These are phyloP conservation scores for Bassia scoparia DNA, from an alignment of 148 eudicot species.

Conservation along the genomic window DNA sequence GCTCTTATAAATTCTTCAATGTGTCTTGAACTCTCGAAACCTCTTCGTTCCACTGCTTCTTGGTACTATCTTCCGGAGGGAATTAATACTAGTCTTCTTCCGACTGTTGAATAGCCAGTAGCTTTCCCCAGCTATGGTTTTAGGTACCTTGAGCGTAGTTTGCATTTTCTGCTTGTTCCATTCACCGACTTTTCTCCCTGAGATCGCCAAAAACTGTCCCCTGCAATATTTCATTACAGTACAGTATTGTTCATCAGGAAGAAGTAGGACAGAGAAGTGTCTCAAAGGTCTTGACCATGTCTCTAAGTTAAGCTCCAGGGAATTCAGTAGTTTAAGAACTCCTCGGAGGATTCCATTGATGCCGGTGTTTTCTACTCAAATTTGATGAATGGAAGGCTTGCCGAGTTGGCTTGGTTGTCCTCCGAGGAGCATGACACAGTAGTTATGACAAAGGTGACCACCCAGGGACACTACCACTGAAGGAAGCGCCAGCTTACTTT, in stretches of 20 bases:
- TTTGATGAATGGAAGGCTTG: slow-evolving; percentile 55
- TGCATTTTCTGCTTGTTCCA: slow-evolving; percentile 35
- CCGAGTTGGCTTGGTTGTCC: slow-evolving; percentile 40
- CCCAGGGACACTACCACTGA: slow-evolving; percentile 58
- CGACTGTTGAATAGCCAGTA: slow-evolving; percentile 43
- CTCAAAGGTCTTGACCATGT: slow-evolving; percentile 58
- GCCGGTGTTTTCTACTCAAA: slow-evolving; percentile 35
- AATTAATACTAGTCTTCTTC: slow-evolving; percentile 48
- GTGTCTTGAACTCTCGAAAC: slow-evolving; percentile 51
- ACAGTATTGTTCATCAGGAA: slow-evolving; percentile 81
- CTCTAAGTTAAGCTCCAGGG: slow-evolving; percentile 58
- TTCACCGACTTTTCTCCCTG: slow-evolving; percentile 56
- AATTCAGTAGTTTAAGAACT: slow-evolving; percentile 47
- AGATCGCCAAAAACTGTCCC: slow-evolving; percentile 56
- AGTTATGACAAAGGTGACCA: slow-evolving; percentile 63
- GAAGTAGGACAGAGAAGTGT: slow-evolving; percentile 42
- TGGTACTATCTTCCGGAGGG: slow-evolving; percentile 40
- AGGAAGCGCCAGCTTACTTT: slow-evolving; percentile 35
- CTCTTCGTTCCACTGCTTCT: slow-evolving; percentile 49
- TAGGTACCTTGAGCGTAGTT: slow-evolving; percentile 40
- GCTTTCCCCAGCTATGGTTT: slow-evolving; percentile 70
- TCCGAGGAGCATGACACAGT: slow-evolving; percentile 58
- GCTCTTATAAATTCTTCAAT: slow-evolving; percentile 57
- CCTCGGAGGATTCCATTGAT: slow-evolving; percentile 36
- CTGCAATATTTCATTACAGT: slow-evolving; percentile 40